Conservation (phyloP, 306 rosid genomes). For the Echinosophora koreensis region DNA sequence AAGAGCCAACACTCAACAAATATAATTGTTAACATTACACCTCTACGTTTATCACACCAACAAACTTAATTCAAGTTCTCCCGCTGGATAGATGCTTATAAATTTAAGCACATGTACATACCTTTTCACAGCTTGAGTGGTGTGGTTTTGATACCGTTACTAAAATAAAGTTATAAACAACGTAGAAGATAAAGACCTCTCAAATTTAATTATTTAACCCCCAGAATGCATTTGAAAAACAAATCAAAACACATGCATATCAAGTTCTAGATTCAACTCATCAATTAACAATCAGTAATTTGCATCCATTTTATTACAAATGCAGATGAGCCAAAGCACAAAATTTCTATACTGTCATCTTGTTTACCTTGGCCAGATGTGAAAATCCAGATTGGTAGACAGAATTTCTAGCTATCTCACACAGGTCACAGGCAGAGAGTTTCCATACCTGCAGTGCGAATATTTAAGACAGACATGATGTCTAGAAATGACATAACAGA, state of each 20-base stretch:
- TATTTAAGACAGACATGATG: slow-evolving; percentile 21
- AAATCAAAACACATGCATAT: background rate
- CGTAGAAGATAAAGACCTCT: background rate
- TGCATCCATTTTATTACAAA: background rate
- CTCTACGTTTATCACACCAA: background rate
- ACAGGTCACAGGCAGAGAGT: slow-evolving; percentile 84
- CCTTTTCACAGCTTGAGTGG: background rate
- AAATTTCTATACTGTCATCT: too few relatives aligned
- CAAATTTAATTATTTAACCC: slow-evolving; percentile 14
- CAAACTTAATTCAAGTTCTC: background rate
- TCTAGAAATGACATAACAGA: slow-evolving; percentile 31
- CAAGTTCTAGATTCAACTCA: background rate
- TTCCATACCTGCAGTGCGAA: slow-evolving; percentile 76
- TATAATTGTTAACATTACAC: background rate
- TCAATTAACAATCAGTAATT: background rate
- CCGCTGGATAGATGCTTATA: background rate
- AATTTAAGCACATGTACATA: background rate
- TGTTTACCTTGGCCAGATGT: slow-evolving; percentile 66
- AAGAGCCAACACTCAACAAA: background rate
- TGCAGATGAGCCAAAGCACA: background rate
- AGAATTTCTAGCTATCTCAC: slow-evolving; percentile 89
- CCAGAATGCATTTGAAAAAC: background rate
- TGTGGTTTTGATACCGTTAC: background rate
- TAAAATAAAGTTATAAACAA: background rate
- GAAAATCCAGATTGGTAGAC: slow-evolving; percentile 95